Evolutionary conservation across 2,329 filamentous ascomycete species (phyloP), one percentile per base, ranked within the genome.

Genomic region (Ploettnerulaceae sp.): DNA sequence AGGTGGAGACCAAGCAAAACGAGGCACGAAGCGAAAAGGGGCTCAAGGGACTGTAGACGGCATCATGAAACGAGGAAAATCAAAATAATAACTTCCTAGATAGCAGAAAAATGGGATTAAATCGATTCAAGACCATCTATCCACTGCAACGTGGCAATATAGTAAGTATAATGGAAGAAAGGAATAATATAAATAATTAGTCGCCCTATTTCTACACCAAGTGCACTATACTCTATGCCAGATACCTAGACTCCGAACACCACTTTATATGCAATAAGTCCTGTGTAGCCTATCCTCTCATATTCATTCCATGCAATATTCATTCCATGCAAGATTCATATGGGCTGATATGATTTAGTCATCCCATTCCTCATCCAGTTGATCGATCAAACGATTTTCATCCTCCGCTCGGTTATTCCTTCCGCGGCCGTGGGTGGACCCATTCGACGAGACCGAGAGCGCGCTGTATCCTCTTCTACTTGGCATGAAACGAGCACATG

Each of bases 311-410:
- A 26, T 26, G 12, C 24, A 32, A 8, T 29, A 14, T 25, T 33
- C 7, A 17, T 22, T 18, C 15, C 11, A 17, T 26, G 12, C 24
- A 20, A 14, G n/a, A 17, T 25, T 15, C 12, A 42, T 24, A 14
- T 9, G 7, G 7, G 15, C 7, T 1, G 20, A 18, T 11, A n/a
- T 39, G 24, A 12, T n/a, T 31, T 49, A 82, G 54, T 95, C 90
- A 58, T 96, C 90, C 91, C 91, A 97, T 64, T 96, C 90, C 66
- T 97, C 91, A 61, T 97, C 93, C 49, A 96, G 73, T 67, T 96
- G 89, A 66, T 97, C 91, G 65, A 98, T 97, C 58, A 97, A 69
- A 53, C 89, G 74, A 66, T 97, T 96, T 69, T 97, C 93, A 45
- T 89, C 90, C 49, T 96, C 91, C 5, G 55, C 43, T 18, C 55